These are phyloP conservation scores for Choanephora cucurbitarum DNA, from an alignment of 371 early-diverging fungal species.

Conservation along the genomic window DNA sequence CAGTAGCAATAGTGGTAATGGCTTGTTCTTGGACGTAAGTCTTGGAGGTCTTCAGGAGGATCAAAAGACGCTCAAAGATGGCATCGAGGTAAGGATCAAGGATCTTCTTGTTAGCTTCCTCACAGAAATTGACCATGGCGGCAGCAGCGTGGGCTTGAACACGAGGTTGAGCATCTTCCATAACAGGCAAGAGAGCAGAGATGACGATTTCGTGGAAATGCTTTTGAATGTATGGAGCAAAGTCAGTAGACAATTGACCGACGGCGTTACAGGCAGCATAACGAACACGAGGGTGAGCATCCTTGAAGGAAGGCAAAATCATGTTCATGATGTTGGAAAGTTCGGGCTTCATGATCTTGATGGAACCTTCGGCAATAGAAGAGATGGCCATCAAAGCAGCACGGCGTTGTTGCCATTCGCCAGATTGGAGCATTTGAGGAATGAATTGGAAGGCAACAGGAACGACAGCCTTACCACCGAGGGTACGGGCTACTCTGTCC, in stretches of 20 bases:
- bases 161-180: constrained; percentile 83
- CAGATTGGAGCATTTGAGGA: constrained; percentile 85
- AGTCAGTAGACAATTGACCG: constrained; percentile 97
- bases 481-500: constrained; percentile 88
- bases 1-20: constrained; percentile 95
- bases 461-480: constrained; percentile 89
- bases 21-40: constrained; percentile 97
- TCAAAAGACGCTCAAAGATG: constrained; percentile 83
- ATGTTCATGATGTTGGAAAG: constrained; percentile 83
- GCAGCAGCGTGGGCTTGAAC: constrained; percentile 97
- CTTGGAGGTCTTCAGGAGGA: constrained; percentile 77
- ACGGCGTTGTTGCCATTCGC: constrained; percentile 90
- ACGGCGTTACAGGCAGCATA: constrained; percentile 95
- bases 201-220: constrained; percentile 80
- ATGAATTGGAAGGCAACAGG: constrained; percentile 88
- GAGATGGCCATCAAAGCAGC: constrained; percentile 94
- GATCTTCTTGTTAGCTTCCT: constrained; percentile 75
- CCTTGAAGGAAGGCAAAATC: constrained; percentile 81
- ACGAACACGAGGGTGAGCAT: constrained; percentile 95
- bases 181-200: constrained; percentile 78
- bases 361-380: constrained; percentile 96
- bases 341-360: constrained; percentile 88
- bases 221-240: constrained; percentile 84
- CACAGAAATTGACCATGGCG: constrained; percentile 96
- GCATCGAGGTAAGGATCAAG: constrained; percentile 87